Base-by-base conservation (phyloP, 176 grass and related monocot genomes). In the Phragmites australis region DNA sequence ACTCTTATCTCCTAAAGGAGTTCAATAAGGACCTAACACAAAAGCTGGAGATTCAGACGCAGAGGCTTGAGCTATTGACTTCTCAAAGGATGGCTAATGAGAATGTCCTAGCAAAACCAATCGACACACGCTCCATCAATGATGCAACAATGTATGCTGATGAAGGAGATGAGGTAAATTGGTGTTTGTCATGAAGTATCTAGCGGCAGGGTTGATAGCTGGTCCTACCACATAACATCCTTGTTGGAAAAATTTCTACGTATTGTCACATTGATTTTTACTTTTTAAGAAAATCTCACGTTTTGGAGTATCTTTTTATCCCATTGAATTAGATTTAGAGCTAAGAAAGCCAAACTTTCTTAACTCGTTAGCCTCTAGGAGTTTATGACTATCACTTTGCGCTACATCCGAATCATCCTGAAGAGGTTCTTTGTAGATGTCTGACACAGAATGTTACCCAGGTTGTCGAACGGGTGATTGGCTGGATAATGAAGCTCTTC, bases 401-500 rank as follows among this genome's bases (percentile, higher is more conserved):
- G 22, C 55, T 46, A 56, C 9, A 54, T 46, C 58, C 45, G 32
- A 18, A 72, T 49, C 49, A 22, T 65, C 39, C 40, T 40, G 17
- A 52, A 76, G 23, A 65, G 22, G 25, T 83, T 41, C 10, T 71
- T 6, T 22, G 8, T 60, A 53, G 17, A 26, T 14, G n/a, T 30
- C 42, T 90, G 42, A 90, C 83, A 50, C 5, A 10, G 15, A 34
- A 60, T 50, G 26, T 75, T 49, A 42, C 81, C 6, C 80, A 99
- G 97, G 97, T 96, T 26, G 97, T 99, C 2, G 97, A 93, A 75
- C 84, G 93, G 72, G 97, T 99, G 68, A 84, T 99, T 75, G 90
- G 93, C 73, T 99, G 97, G 97, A 93, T 99, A 86, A 96, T 96
- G 86, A 99, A 93, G 84, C 97, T 99, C 65, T 99, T 99, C 78